Conservation (phyloP, 805 yeast genomes). For the Cyberlindnera maritima region DNA sequence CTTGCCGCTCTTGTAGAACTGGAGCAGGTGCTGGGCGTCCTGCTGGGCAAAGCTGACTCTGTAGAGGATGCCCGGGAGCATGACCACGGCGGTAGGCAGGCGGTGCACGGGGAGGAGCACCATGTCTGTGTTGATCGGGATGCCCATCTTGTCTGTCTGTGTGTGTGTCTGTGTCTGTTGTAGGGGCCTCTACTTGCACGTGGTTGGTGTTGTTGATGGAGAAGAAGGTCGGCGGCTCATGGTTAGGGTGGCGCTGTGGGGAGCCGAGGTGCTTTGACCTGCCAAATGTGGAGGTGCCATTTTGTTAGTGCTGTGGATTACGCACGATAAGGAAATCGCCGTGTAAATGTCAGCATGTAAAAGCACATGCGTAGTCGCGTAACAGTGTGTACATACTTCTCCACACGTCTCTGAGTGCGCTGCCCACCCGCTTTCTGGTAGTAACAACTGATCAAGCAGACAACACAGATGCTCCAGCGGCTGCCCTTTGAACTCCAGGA, state of each 20-base stretch:
- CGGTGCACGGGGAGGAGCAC: conserved; percentile 23
- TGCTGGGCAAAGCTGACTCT: conserved; percentile 49
- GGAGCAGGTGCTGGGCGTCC: conserved; percentile 46
- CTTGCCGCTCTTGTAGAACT: conserved; percentile 33
- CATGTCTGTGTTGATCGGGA: conserved; percentile 3
- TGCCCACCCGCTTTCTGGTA: no score
- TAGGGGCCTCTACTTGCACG: no score
- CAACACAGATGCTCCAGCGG: no score
- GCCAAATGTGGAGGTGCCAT: not conserved
- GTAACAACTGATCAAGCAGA: no score
- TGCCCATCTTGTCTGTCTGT: conserved; percentile 3
- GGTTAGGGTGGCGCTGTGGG: not conserved
- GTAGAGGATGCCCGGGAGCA: conserved; percentile 62
- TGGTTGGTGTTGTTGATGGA: not conserved
- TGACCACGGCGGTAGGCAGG: conserved; percentile 34
- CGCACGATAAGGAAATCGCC: not conserved
- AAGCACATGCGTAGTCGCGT: no score
- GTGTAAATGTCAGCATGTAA: not conserved
- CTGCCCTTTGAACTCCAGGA: no score
- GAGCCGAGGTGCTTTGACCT: not conserved
- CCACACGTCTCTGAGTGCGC: no score
- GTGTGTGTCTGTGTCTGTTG: not conserved
- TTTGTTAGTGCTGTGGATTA: not conserved
- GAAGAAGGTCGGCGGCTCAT: not conserved
- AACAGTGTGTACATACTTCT: no score